A percentile compares a stretch with the other conserved stretches of the same genome.
Conservation (phyloP, 768 basidiomycete genomes). For the Leucosporidium yakuticum region DNA sequence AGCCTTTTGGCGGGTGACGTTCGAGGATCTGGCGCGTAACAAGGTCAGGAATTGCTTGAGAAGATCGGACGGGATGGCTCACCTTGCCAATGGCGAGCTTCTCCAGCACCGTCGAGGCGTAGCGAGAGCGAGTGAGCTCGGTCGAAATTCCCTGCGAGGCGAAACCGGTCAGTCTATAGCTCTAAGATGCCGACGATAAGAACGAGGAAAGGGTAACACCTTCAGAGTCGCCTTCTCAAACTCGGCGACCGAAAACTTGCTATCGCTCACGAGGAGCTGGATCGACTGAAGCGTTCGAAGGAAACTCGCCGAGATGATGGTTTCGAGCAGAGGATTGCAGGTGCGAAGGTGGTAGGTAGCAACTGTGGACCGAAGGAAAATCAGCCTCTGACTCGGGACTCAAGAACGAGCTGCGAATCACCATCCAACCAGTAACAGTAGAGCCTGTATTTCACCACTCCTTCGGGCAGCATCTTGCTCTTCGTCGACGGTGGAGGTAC, state of each 20-base stretch:
- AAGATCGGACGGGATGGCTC: too few relatives aligned
- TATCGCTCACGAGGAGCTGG: neutral
- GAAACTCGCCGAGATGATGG: neutral
- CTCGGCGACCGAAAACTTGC: neutral
- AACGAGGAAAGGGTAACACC: too few relatives aligned
- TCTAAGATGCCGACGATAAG: too few relatives aligned
- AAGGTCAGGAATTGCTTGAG: too few relatives aligned
- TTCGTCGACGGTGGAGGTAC: neutral
- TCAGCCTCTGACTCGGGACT: too few relatives aligned
- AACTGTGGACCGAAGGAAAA: too few relatives aligned
- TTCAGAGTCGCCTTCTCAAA: neutral
- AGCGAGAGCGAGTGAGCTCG: neutral
- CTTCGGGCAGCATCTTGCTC: neutral
- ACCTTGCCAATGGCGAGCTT: neutral
- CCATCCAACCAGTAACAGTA: neutral
- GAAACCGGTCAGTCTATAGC: too few relatives aligned
- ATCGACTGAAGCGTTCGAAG: neutral
- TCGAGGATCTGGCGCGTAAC: too few relatives aligned
- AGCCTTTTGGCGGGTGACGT: too few relatives aligned
- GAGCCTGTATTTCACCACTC: neutral
- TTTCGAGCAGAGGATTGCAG: neutral
- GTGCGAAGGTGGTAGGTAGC: neutral
- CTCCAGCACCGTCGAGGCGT: neutral
- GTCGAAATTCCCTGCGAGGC: neutral
- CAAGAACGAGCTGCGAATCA: too few relatives aligned